Base-by-base conservation (phyloP, 129 eudicot species). In the Centella asiatica region DNA sequence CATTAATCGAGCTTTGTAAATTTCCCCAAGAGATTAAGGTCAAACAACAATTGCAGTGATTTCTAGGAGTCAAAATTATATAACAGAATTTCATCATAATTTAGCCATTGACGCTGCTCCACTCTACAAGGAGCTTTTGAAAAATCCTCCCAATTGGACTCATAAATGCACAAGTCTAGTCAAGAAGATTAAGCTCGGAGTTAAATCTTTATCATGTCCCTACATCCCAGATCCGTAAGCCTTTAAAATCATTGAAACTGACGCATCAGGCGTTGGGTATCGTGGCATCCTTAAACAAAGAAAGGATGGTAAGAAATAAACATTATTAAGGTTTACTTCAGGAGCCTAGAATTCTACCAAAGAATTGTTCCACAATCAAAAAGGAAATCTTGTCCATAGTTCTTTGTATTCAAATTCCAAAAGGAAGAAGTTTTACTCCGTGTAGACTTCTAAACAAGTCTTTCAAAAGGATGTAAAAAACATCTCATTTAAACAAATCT, bases 361-460 rank as follows among this genome's bases (percentile, higher is more conserved):
- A 10, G 28, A 46, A 14, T n/a, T n/a, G n/a, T n/a, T n/a, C n/a
- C n/a, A n/a, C n/a, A n/a, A n/a, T n/a, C n/a, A n/a, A n/a, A n/a
- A 64, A 45, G 7, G 57, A 64, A 27, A 64, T 64, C 20, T n/a
- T 61, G 1, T 40, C 66, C 0, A 9, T 40, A 1, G 52, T 37
- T 13, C 24, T 22, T 2, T 39, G 66, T 22, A 22, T 61, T 19
- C 1, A 42, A 61, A 61, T 61, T 61, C 13, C 66, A 61, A 61
- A 57, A 64, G 0, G 68, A 64, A 29, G 46, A 23, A 32, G 18
- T 8, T 44, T 63, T 26, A 10, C 31, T 4, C 17, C 12, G 24
- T 28, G 12, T 1, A 53, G 26, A 23, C 36, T 0, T 2, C 17
- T 5, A 29, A 57, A 14, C 26, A 33, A n/a, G 32, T 58, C 6